These are phyloP conservation scores for Brettanomyces anomalus DNA, from an alignment of 805 yeast genomes.

Conservation along the genomic window DNA sequence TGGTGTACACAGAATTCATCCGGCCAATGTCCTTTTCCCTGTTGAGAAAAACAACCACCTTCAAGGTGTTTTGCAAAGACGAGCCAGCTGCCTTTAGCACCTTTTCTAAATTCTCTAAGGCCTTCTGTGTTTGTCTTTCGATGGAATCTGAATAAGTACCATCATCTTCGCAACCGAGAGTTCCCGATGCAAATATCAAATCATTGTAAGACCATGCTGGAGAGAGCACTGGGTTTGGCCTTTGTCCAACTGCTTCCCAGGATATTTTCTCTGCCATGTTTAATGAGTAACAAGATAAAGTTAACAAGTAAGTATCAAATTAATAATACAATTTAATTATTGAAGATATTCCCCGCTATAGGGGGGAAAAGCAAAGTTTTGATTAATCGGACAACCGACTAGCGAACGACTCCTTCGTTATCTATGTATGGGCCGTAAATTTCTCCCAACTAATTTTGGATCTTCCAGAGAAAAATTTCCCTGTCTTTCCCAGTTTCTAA, in stretches of 20 bases:
- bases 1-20: conserved; percentile 38
- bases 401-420: no score
- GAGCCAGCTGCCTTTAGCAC: conserved; percentile 38
- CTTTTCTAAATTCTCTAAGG: conserved; percentile 33
- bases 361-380: no score
- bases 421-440: no score
- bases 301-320: no score
- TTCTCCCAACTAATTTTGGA: no score
- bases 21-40: conserved; percentile 32
- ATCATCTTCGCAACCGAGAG: conserved; percentile 20
- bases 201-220: conserved; percentile 10
- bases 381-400: no score
- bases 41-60: conserved; percentile 40
- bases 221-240: conserved; percentile 8
- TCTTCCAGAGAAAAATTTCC: no score
- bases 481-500: no score
- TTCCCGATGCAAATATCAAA: conserved; percentile 21
- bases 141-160: conserved; percentile 34
- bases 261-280: conserved; percentile 6
- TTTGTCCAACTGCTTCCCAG: conserved; percentile 4
- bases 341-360: no score
- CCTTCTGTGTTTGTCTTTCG: conserved; percentile 36
- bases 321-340: no score
- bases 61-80: conserved; percentile 35
- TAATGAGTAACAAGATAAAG: no score